Evolutionary conservation across 345 rosid genomes (phyloP).

Genomic region (Brassica incana): DNA sequence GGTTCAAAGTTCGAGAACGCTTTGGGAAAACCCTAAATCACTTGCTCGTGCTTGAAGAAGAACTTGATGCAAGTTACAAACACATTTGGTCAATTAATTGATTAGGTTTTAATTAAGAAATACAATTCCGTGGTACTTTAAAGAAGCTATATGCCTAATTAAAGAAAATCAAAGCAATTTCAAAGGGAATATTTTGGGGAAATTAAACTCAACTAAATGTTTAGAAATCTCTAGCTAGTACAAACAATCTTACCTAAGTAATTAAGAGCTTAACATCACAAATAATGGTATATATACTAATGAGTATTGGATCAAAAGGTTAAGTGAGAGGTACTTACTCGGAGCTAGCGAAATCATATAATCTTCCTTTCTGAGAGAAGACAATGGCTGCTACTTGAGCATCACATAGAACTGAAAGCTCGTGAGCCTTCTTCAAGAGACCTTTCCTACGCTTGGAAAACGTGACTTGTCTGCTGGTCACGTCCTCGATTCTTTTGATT

Average conservation of each 20-base stretch:
- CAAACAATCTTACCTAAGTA: neutral
- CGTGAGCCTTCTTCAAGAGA: conserved; percentile 58
- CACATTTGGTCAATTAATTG: neutral
- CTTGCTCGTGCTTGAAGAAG: conserved; percentile 5
- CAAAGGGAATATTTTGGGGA: conserved; percentile 18
- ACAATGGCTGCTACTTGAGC: conserved; percentile 53
- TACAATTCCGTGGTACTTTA: neutral
- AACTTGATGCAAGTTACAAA: neutral
- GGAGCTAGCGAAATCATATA: conserved; percentile 48
- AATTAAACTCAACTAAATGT: neutral
- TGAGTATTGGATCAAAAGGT: neutral
- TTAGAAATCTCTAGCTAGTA: neutral
- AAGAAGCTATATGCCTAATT: neutral
- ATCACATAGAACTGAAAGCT: conserved; percentile 44
- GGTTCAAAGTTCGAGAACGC: conserved; percentile 22
- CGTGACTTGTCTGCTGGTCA: conserved; percentile 55
- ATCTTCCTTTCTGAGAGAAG: conserved; percentile 53
- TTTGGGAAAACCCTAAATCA: conserved; percentile 22
- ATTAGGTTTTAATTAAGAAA: neutral
- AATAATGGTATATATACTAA: neutral
- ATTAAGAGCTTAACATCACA: neutral
- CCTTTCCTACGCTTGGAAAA: conserved; percentile 58
- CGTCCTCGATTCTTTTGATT: conserved; percentile 52
- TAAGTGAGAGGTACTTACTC: conserved; percentile 38
- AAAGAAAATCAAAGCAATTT: conserved; percentile 1